Evolutionary conservation across 768 basidiomycete species (phyloP).

Genomic region (Russula virescens): DNA sequence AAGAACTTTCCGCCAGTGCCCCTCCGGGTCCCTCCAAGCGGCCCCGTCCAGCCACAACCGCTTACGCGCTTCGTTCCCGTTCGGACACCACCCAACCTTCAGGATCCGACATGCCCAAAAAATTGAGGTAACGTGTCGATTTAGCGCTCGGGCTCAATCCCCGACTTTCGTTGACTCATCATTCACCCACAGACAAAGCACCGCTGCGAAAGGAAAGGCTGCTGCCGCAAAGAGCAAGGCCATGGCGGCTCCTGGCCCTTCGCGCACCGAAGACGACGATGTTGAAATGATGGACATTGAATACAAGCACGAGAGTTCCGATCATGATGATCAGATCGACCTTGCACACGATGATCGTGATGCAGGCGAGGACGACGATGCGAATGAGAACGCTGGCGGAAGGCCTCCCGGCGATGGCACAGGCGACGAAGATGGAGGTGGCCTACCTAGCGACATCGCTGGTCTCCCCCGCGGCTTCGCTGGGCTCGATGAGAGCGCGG

Average conservation of each 20-base stretch:
- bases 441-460: slow-evolving; percentile 31
- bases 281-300: slow-evolving; percentile 71
- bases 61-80: slow-evolving; percentile 67
- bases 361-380: slow-evolving; percentile 44
- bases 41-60: slow-evolving; percentile 42
- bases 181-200: slow-evolving; percentile 40
- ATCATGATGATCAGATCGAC: slow-evolving; percentile 41
- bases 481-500: slow-evolving; percentile 57
- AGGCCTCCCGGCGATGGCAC: slow-evolving; percentile 30
- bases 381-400: slow-evolving; percentile 38
- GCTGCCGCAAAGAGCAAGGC: slow-evolving; percentile 48
- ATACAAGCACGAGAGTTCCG: slow-evolving; percentile 43
- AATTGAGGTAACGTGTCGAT: slow-evolving; percentile 46
- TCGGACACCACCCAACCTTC: slow-evolving; percentile 36
- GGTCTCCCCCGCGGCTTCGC: slow-evolving; percentile 23
- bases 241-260: slow-evolving; percentile 56
- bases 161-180: slow-evolving; percentile 17
- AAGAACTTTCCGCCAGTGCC: slow-evolving; percentile 48
- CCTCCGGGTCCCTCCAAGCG: slow-evolving; percentile 53
- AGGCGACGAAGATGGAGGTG: slow-evolving; percentile 33
- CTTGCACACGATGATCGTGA: slow-evolving; percentile 45
- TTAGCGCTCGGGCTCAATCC: not conserved
- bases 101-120: slow-evolving; percentile 64
- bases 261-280: slow-evolving; percentile 62
- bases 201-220: slow-evolving; percentile 33